phyloP scores from a whole-genome alignment of 352 stramenopile species.

The Pythium coloratum region DNA sequence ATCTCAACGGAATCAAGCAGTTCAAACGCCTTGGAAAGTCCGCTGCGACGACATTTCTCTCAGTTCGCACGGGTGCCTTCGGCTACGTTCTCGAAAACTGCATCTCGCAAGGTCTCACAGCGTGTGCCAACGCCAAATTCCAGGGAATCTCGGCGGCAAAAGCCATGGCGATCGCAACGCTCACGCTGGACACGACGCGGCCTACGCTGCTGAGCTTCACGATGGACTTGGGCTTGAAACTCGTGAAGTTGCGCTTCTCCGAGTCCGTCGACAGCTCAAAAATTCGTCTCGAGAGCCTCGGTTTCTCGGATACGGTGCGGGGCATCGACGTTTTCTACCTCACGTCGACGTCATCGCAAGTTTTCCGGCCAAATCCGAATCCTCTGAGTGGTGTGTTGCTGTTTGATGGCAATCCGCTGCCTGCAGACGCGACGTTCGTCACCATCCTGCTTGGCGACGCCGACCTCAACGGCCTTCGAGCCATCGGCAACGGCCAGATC shows the following conservation, averaged over 20 bases:
- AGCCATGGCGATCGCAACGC: slow-evolving; percentile 36
- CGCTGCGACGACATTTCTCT: slow-evolving; percentile 36
- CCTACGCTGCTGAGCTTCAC: slow-evolving; percentile 58
- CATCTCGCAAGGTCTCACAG: slow-evolving; percentile 27
- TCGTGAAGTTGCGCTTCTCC: slow-evolving; percentile 71
- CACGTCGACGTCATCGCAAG: slow-evolving; percentile 33
- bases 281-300: slow-evolving; percentile 36
- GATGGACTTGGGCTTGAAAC: slow-evolving; percentile 47
- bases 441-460: slow-evolving; percentile 46
- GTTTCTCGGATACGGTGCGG: slow-evolving; percentile 41
- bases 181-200: slow-evolving; percentile 43
- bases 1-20: slow-evolving; percentile 56
- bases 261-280: slow-evolving; percentile 52
- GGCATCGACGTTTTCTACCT: slow-evolving; percentile 40
- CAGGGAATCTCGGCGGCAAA: slow-evolving; percentile 16
- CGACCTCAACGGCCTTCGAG: slow-evolving; percentile 40
- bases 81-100: slow-evolving; percentile 53
- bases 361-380: slow-evolving; percentile 54
- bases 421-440: slow-evolving; percentile 61
- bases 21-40: slow-evolving; percentile 32
- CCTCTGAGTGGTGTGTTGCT: slow-evolving; percentile 47
- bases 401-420: slow-evolving; percentile 44
- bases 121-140: slow-evolving; percentile 34
- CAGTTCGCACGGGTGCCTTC: slow-evolving; percentile 34
- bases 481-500: slow-evolving; percentile 48